Conservation (phyloP, 805 yeast genomes). For the Nakazawaea wyomingensis region DNA sequence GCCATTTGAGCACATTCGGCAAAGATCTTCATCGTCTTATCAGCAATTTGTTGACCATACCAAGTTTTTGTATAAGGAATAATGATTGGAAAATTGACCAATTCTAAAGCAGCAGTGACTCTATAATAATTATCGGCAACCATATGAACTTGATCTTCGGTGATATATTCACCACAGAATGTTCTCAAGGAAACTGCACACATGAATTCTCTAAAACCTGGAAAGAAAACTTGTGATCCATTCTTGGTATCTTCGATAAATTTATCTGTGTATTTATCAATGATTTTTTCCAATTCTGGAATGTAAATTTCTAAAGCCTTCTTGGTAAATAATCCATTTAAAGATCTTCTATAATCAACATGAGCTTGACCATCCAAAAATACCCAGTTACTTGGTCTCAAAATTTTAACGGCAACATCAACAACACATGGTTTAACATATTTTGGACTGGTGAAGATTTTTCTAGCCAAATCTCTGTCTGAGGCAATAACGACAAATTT, state of each 20-base stretch:
- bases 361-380: slow-evolving; percentile 95
- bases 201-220: slow-evolving; percentile 90
- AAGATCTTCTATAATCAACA: slow-evolving; percentile 83
- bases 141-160: slow-evolving; percentile 81
- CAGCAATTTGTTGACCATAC: slow-evolving; percentile 94
- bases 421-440: slow-evolving; percentile 97
- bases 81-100: slow-evolving; percentile 96
- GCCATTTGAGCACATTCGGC: slow-evolving; percentile 86
- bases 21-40: slow-evolving; percentile 88
- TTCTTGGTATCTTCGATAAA: slow-evolving; percentile 53
- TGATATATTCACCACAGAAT: slow-evolving; percentile 92
- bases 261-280: slow-evolving; percentile 72
- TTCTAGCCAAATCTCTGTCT: slow-evolving; percentile 81
- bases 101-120: slow-evolving; percentile 93
- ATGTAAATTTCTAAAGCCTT: slow-evolving; percentile 78
- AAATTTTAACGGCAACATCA: slow-evolving; percentile 90
- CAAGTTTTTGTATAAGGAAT: slow-evolving; percentile 95
- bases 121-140: slow-evolving; percentile 90
- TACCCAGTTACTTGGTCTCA: slow-evolving; percentile 97
- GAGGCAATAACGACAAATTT: slow-evolving; percentile 95
- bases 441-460: slow-evolving; percentile 75
- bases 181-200: slow-evolving; percentile 92
- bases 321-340: slow-evolving; percentile 85
- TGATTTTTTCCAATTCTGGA: slow-evolving; percentile 78
- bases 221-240: slow-evolving; percentile 77